Conservation (phyloP, 129 eudicot species). For the Pulicaria dysenterica region DNA sequence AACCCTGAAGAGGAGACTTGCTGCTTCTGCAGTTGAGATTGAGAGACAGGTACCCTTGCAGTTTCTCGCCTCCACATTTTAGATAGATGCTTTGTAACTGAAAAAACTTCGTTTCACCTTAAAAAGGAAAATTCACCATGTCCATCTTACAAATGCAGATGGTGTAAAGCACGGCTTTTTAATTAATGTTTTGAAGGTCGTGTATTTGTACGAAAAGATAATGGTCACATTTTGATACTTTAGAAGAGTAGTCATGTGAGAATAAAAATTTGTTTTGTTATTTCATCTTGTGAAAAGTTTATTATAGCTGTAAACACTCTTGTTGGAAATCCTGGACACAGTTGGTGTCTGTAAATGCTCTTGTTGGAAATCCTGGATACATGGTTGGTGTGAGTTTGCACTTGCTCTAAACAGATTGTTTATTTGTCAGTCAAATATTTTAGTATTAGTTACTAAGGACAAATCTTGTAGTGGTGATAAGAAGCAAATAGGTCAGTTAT, state of each 20-base stretch:
- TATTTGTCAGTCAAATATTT: conserved; percentile 3
- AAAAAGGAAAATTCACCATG: no score
- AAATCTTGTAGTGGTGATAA: conserved; percentile 12
- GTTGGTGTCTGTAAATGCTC: background rate
- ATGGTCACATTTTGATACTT: conserved; percentile 2
- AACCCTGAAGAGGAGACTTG: conserved; percentile 69
- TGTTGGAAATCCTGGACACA: no score
- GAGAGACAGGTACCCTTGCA: conserved; percentile 79
- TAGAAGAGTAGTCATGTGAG: background rate
- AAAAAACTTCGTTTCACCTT: background rate
- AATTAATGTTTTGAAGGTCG: background rate
- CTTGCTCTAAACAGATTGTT: background rate
- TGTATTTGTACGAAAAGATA: conserved; percentile 2
- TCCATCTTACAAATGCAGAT: no score
- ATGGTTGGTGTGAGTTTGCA: background rate
- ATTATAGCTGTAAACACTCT: no score
- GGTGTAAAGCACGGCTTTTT: background rate
- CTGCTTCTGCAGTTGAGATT: conserved; percentile 80
- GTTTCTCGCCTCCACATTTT: background rate
- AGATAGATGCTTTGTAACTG: conserved; percentile 3
- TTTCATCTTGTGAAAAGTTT: no score
- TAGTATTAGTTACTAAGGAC: background rate
- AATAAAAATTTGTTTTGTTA: background rate
- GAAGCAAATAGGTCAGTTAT: conserved; percentile 6
- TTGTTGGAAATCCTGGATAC: background rate